Evolutionary conservation across 75 land plant genomes (phyloP), one percentile per base, ranked within the genome.

Genomic region (Cryptomeria japonica): DNA sequence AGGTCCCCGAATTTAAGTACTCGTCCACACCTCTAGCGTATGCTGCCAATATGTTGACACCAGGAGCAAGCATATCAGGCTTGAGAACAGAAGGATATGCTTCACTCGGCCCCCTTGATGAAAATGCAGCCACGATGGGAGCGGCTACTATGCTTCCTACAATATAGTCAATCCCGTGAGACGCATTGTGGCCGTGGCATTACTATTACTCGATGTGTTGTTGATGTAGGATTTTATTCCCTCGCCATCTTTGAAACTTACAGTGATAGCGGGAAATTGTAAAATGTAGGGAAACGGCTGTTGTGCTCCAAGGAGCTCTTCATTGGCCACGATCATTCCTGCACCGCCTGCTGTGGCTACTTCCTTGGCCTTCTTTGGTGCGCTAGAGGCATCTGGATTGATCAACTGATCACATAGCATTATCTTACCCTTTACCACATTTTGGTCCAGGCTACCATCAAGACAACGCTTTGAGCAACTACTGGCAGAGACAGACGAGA

Each of bases 311-410:
- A 78, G 84, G 0, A 34, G 56, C 3, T 80, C 89, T 0, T 88
- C 88, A 82, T 94, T 95, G 0, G 91, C 88, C 19, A 96, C 84
- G 76, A 96, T 95, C 94, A 96, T 91, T 61, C 96, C 98, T 0
- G 55, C 61, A 0, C 96, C 98, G 3, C 98, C 98, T 13, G 94
- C 95, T 32, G 25, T 42, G 41, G 86, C 89, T 41, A 93, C 95
- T 15, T 80, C 91, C 39, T 61, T 9, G 8, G 92, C 95, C 15
- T 93, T 96, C 41, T n/a, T n/a, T n/a, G n/a, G n/a, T n/a, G n/a
- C n/a, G n/a, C n/a, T n/a, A n/a, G n/a, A n/a, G n/a, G n/a, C n/a
- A n/a, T n/a, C n/a, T n/a, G n/a, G n/a, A n/a, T n/a, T n/a, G n/a
- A 64, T 8, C n/a, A 64, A 9, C 70, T 64, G 70, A 46, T 96